Conservation (phyloP, 495 filamentous ascomycete genomes). For the Podospora anserina region DNA sequence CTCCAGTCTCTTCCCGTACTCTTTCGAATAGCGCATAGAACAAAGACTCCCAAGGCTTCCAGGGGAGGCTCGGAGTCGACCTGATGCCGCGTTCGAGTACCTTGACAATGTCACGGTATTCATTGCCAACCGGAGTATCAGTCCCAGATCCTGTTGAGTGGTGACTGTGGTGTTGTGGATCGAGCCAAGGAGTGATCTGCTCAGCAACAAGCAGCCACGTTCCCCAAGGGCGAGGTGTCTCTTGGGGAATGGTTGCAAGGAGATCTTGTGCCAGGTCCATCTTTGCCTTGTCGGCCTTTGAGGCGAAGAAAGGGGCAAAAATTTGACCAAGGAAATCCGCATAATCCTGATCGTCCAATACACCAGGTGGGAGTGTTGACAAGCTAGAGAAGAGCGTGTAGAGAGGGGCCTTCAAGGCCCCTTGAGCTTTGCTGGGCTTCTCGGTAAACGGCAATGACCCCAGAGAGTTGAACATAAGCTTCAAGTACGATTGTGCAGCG, state of each 20-base stretch:
- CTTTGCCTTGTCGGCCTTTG: slow-evolving; percentile 40
- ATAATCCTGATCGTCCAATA: slow-evolving; percentile 43
- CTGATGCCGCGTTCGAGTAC: slow-evolving; percentile 62
- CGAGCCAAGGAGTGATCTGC: slow-evolving; percentile 29
- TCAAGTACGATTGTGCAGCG: slow-evolving; percentile 58
- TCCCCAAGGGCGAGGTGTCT: slow-evolving; percentile 38
- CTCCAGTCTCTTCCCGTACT: slow-evolving; percentile 63
- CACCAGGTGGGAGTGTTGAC: slow-evolving; percentile 40
- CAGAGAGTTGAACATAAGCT: slow-evolving; percentile 59
- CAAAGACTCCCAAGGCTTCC: slow-evolving; percentile 58
- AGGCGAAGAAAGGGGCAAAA: slow-evolving; percentile 47
- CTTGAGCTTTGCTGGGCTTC: slow-evolving; percentile 49
- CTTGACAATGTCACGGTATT: slow-evolving; percentile 67
- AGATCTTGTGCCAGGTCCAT: slow-evolving; percentile 44
- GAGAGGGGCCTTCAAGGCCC: slow-evolving; percentile 42
- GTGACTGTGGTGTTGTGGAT: slow-evolving; percentile 33
- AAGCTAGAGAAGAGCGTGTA: slow-evolving; percentile 50
- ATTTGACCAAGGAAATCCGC: slow-evolving; percentile 39
- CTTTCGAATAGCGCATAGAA: slow-evolving; percentile 56
- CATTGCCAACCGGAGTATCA: slow-evolving; percentile 45
- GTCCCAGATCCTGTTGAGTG: slow-evolving; percentile 32
- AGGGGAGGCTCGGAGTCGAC: slow-evolving; percentile 43
- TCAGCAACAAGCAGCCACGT: slow-evolving; percentile 44
- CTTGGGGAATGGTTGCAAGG: slow-evolving; percentile 37
- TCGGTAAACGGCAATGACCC: slow-evolving; percentile 78